Percentiles rank a stretch among this genome's conserved stretches.
These are phyloP conservation scores for Alternaria incomplexa DNA, from an alignment of 2,329 filamentous ascomycete genomes.

Conservation along the genomic window DNA sequence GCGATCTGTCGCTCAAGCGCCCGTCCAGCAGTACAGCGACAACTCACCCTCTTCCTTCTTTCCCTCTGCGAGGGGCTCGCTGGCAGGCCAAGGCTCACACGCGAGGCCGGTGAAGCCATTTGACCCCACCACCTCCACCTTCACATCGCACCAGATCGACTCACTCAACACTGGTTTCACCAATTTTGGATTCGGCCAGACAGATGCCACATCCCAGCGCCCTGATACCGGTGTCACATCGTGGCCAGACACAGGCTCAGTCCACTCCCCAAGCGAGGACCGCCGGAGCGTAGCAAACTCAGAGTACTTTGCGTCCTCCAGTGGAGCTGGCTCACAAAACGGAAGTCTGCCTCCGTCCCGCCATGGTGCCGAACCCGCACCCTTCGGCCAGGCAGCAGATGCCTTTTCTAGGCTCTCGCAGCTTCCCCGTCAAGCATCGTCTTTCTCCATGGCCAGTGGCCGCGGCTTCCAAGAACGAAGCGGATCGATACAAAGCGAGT, in stretches of 20 bases:
- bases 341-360: constrained; percentile 63
- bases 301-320: constrained; percentile 54
- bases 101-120: constrained; percentile 38
- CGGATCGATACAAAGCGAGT: constrained; percentile 48
- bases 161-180: constrained; percentile 41
- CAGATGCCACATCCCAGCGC: constrained; percentile 36
- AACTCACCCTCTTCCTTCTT: constrained; percentile 35
- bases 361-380: constrained; percentile 52
- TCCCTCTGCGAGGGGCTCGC: constrained; percentile 28
- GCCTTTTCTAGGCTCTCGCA: constrained; percentile 36
- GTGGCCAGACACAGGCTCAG: constrained; percentile 44
- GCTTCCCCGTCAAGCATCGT: constrained; percentile 54
- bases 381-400: constrained; percentile 40
- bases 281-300: constrained; percentile 48
- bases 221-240: constrained; percentile 35
- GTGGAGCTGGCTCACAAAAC: constrained; percentile 59
- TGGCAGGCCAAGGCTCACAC: constrained; percentile 29
- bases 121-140: constrained; percentile 42
- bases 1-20: constrained; percentile 44
- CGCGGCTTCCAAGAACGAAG: constrained; percentile 47
- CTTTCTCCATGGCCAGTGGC: constrained; percentile 57
- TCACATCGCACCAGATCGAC: constrained; percentile 40
- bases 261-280: constrained; percentile 53
- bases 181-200: constrained; percentile 40
- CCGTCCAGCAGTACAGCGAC: constrained; percentile 41